Percentiles rank a stretch among this genome's conserved stretches.
phyloP scores from a whole-genome alignment of 441 rosid species.

The Adansonia madagascariensis region DNA sequence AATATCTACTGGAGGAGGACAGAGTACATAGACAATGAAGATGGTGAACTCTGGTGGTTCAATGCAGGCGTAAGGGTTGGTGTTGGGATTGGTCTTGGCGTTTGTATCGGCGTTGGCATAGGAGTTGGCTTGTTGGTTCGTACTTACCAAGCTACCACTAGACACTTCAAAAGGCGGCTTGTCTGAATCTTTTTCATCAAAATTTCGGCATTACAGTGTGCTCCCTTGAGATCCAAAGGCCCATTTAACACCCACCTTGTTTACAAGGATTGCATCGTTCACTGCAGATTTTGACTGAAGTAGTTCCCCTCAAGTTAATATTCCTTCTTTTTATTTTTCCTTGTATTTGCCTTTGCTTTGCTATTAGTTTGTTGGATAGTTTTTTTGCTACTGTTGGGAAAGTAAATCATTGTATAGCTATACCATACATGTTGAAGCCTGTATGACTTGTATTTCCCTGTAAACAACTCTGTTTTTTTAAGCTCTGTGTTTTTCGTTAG shows the following conservation, averaged over 20 bases:
- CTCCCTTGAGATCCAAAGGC: conserved; percentile 28
- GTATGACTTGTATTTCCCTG: conserved; percentile 22
- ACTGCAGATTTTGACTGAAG: conserved; percentile 54
- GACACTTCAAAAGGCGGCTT: conserved; percentile 68
- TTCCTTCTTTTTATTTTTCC: not conserved
- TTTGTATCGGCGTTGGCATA: conserved; percentile 76
- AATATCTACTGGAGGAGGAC: conserved; percentile 72
- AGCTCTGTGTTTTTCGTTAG: not conserved
- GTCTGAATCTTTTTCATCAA: conserved; percentile 33
- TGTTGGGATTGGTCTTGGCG: conserved; percentile 88
- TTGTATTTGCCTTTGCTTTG: conserved; percentile 4
- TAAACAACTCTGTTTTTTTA: not conserved
- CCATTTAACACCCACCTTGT: conserved; percentile 30
- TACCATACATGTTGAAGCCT: conserved; percentile 22
- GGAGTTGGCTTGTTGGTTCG: conserved; percentile 86
- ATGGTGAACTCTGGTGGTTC: conserved; percentile 90
- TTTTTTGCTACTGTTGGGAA: conserved; percentile 16
- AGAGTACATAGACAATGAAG: conserved; percentile 60
- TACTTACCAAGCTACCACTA: conserved; percentile 67
- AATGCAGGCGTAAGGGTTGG: conserved; percentile 94
- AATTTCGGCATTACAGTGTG: not conserved
- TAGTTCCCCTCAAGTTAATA: conserved; percentile 26
- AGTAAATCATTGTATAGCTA: conserved; percentile 27
- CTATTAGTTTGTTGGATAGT: conserved; percentile 15
- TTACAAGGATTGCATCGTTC: conserved; percentile 17